Percentiles rank a stretch among this genome's conserved stretches.
phyloP scores from a whole-genome alignment of 2,329 filamentous ascomycete species.

The Orbilia oligospora region DNA sequence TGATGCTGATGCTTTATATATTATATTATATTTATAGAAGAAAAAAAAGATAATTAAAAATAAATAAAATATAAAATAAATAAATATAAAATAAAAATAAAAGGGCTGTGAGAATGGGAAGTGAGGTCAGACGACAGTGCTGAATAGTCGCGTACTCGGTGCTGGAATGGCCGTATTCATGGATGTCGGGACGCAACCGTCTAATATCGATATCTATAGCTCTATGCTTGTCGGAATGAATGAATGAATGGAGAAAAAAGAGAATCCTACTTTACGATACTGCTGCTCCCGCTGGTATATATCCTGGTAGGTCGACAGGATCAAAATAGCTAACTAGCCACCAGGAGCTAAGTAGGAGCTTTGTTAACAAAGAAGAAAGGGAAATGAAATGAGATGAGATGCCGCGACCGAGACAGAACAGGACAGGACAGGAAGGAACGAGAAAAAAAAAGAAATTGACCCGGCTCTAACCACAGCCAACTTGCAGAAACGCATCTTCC shows the following conservation, averaged over 20 bases:
- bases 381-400: constrained; percentile 20
- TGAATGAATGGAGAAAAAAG: neutral
- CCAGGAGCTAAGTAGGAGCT: neutral
- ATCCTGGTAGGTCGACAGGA: neutral
- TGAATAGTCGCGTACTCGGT: neutral
- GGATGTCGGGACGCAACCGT: neutral
- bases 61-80: constrained; percentile 10
- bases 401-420: neutral
- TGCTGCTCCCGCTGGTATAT: no score
- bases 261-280: neutral
- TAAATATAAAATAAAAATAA: neutral
- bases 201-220: neutral
- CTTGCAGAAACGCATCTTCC: neutral
- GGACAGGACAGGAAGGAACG: no score
- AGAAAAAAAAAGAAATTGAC: no score
- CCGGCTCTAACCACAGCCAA: neutral
- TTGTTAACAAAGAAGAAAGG: neutral
- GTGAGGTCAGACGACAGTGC: neutral
- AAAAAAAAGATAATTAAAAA: constrained; percentile 1
- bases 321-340: neutral
- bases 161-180: no score
- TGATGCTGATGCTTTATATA: neutral
- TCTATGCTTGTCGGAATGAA: no score
- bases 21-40: neutral
- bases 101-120: neutral